These are phyloP conservation scores for Aspergillus viridinutans DNA, from an alignment of 2,329 filamentous ascomycete species.

Conservation along the genomic window DNA sequence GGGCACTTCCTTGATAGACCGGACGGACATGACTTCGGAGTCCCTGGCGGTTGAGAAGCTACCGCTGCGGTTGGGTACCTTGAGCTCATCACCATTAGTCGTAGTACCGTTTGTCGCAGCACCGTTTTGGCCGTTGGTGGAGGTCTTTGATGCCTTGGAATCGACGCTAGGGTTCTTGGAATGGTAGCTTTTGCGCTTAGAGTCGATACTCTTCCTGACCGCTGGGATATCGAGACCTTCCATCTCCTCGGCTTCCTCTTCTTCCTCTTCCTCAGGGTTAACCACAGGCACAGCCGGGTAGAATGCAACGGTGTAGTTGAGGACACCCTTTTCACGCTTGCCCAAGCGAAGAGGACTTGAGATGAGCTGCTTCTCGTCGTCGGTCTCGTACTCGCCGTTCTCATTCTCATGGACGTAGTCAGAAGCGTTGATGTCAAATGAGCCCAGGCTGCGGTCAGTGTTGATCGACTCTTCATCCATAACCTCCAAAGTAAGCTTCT, in stretches of 20 bases:
- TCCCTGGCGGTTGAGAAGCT: constrained; percentile 35
- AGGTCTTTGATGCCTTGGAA: constrained; percentile 22
- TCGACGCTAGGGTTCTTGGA: constrained; percentile 27
- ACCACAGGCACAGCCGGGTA: constrained; percentile 83
- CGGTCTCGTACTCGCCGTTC: constrained; percentile 72
- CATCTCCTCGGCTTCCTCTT: constrained; percentile 43
- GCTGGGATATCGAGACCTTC: constrained; percentile 9
- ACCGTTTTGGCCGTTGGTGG: constrained; percentile 16
- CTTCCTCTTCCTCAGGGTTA: constrained; percentile 71
- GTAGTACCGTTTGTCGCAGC: constrained; percentile 27
- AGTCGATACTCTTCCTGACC: constrained; percentile 29
- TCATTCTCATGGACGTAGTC: constrained; percentile 78
- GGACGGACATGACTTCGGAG: constrained; percentile 44
- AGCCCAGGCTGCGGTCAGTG: constrained; percentile 82
- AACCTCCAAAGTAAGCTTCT: constrained; percentile 83
- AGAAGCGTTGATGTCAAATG: constrained; percentile 68
- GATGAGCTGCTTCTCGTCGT: constrained; percentile 68
- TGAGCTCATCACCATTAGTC: constrained; percentile 30
- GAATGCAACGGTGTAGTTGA: constrained; percentile 83
- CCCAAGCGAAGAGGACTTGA: constrained; percentile 68
- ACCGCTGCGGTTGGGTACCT: not conserved
- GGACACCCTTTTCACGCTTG: constrained; percentile 70
- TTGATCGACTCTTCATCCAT: constrained; percentile 95
- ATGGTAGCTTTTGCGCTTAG: constrained; percentile 22
- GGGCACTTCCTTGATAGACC: constrained; percentile 54